Percentiles rank a stretch among this genome's conserved stretches.
Evolutionary conservation across 1,284 basidiomycete species (phyloP).

Genomic region (Irpex sp.): DNA sequence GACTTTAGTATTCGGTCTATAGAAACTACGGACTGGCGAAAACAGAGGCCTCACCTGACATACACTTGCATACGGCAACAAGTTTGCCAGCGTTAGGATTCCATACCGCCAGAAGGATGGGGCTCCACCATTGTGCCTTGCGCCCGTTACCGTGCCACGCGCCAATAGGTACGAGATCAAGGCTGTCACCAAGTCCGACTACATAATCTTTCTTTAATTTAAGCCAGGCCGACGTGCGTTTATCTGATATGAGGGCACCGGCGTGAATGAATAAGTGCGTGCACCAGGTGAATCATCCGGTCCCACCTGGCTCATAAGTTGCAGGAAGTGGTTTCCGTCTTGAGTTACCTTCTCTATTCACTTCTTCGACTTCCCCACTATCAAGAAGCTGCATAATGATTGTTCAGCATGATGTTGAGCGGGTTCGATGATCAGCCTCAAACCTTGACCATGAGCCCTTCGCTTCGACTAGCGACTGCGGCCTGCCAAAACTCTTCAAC

Average conservation of each 20-base stretch:
- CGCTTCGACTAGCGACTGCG: conserved; percentile 80
- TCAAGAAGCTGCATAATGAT: conserved; percentile 51
- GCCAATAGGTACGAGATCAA: conserved; percentile 77
- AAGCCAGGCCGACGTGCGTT: conserved; percentile 58
- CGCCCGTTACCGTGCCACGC: conserved; percentile 89
- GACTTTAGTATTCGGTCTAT: not conserved
- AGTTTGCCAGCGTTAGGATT: conserved; percentile 67
- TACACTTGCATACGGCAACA: conserved; percentile 87
- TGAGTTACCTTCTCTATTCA: conserved; percentile 34
- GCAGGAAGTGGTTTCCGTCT: conserved; percentile 76
- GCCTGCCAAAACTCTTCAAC: conserved; percentile 80
- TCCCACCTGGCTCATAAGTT: conserved; percentile 81
- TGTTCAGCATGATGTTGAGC: not conserved
- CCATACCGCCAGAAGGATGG: conserved; percentile 82
- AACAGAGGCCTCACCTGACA: conserved; percentile 50
- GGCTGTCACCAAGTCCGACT: conserved; percentile 61
- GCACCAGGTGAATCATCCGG: not conserved
- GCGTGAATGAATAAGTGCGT: not conserved
- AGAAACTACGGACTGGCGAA: not conserved
- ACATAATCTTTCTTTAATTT: conserved; percentile 79
- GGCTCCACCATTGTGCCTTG: conserved; percentile 93
- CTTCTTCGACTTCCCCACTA: conserved; percentile 39
- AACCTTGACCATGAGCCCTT: conserved; percentile 94
- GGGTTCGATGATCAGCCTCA: conserved; percentile 19
- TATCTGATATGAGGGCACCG: conserved; percentile 39